phyloP scores from a whole-genome alignment of 108 stramenopile genomes.

The Nannochloropsis granulata region DNA sequence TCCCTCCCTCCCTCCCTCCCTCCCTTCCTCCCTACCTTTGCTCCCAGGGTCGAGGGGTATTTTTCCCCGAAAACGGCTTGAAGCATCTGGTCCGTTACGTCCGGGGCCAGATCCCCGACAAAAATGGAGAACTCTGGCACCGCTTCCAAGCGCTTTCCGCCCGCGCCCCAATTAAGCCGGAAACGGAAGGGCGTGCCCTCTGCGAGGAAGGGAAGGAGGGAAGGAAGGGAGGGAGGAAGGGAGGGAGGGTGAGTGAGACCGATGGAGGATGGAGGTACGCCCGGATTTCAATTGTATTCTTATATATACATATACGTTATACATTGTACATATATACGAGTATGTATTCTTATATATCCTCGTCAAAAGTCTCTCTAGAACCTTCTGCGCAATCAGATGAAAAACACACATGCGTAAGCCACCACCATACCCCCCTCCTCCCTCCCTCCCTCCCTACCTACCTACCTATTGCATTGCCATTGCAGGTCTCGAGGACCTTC shows the following conservation, averaged over 20 bases:
- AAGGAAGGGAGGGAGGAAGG: not conserved
- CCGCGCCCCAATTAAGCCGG: conserved; percentile 33
- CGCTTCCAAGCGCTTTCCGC: conserved; percentile 23
- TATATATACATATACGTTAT: no score
- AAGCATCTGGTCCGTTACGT: conserved; percentile 28
- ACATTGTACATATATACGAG: no score
- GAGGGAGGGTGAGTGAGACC: not conserved
- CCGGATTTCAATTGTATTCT: no score
- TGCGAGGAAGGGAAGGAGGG: not conserved
- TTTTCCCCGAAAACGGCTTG: conserved; percentile 20
- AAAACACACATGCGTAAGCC: not conserved
- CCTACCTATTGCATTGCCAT: conserved; percentile 28
- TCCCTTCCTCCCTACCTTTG: conserved; percentile 26
- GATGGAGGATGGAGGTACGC: no score
- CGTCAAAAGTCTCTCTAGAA: no score
- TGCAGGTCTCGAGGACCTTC: conserved; percentile 19
- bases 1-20: not conserved
- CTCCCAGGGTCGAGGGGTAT: conserved; percentile 22
- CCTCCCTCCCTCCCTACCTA: no score
- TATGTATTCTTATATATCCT: no score
- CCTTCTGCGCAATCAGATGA: no score
- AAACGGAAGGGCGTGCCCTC: conserved; percentile 25
- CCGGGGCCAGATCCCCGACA: conserved; percentile 33
- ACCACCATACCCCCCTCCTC: not conserved
- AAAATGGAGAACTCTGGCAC: conserved; percentile 32